A percentile compares a stretch with the other conserved stretches of the same genome.
phyloP scores from a whole-genome alignment of 192 early-diverging fungal genomes.

The Lobosporangium transversale region DNA sequence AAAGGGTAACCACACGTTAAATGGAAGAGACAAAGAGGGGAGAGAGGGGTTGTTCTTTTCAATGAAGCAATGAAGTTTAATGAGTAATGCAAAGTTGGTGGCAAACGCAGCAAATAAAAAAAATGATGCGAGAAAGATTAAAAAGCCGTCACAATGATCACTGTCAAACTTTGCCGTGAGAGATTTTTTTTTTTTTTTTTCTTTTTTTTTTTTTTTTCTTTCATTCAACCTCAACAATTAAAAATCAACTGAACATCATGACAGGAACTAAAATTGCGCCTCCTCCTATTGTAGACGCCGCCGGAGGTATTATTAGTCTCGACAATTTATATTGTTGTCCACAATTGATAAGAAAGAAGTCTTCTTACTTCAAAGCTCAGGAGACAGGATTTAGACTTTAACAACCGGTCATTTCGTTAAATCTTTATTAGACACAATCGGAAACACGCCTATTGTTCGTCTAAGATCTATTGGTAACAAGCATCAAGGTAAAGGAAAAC shows the following conservation, averaged over 20 bases:
- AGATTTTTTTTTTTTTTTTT: no score
- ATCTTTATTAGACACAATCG: conserved; percentile 54
- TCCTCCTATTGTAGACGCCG: conserved; percentile 36
- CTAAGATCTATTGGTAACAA: conserved; percentile 36
- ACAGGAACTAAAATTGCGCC: conserved; percentile 22
- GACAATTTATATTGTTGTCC: background rate
- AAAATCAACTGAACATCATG: no score
- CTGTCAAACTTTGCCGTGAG: background rate
- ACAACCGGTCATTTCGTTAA: background rate
- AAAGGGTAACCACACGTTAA: background rate
- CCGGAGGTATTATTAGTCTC: conserved; percentile 23
- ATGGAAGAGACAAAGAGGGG: background rate
- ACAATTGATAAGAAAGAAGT: no score
- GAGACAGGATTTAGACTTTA: no score
- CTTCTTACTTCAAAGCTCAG: no score
- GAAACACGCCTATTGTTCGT: conserved; percentile 70
- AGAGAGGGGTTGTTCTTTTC: no score
- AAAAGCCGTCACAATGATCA: background rate
- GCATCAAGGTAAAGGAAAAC: conserved; percentile 19
- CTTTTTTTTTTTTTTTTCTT: no score
- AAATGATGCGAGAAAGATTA: no score
- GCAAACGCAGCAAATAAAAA: background rate
- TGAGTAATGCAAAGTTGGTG: background rate
- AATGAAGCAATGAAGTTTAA: background rate
- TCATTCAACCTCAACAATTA: no score